A percentile compares a stretch with the other conserved stretches of the same genome.
phyloP scores from a whole-genome alignment of 75 land plant species.

The Cryptomeria japonica region DNA sequence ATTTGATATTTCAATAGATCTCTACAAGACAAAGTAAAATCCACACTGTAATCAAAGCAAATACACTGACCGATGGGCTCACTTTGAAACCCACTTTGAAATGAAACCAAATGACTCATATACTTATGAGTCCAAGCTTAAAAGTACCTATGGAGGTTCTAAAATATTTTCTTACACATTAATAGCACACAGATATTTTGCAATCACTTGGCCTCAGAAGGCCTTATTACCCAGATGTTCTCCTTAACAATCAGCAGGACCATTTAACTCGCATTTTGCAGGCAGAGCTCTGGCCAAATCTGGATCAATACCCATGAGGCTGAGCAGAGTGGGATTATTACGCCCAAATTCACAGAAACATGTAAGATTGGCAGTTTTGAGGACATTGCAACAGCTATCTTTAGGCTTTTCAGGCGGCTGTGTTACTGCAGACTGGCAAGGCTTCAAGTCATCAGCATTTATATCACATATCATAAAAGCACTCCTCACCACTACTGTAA shows the following conservation, averaged over 20 bases:
- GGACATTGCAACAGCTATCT: not conserved
- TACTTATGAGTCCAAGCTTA: no score
- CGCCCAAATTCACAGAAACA: constrained; percentile 7
- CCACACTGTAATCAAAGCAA: no score
- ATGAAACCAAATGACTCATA: no score
- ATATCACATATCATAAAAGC: not conserved
- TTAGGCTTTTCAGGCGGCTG: not conserved
- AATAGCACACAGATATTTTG: not conserved
- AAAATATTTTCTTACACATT: no score
- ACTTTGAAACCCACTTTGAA: no score
- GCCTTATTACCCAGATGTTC: not conserved
- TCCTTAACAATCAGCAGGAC: constrained; percentile 1
- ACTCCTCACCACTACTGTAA: not conserved
- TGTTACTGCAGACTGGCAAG: not conserved
- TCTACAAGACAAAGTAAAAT: no score
- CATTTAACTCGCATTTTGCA: not conserved
- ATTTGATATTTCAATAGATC: no score
- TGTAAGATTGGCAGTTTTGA: not conserved
- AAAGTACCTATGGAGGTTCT: no score
- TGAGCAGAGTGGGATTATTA: not conserved
- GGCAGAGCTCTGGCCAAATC: not conserved
- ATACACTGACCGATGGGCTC: no score
- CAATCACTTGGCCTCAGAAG: not conserved
- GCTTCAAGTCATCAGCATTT: not conserved
- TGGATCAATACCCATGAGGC: not conserved